Conservation (phyloP, 2,329 filamentous ascomycete species). For the Venturia oleaginea region DNA sequence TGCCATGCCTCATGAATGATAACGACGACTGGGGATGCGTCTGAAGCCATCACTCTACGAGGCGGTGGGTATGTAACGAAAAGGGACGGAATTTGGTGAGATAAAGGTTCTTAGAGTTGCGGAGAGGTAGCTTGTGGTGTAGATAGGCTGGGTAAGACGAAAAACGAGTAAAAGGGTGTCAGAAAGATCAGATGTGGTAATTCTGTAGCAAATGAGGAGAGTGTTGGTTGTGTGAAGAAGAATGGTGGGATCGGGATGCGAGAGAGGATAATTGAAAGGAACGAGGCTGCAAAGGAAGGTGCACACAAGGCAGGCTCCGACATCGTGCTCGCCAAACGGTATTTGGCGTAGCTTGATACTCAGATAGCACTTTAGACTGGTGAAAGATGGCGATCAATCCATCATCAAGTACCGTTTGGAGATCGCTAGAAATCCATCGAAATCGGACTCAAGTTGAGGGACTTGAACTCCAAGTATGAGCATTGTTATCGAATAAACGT, state of each 20-base stretch:
- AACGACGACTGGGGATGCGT: not conserved
- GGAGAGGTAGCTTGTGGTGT: not conserved
- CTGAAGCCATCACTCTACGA: not conserved
- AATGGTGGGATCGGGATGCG: not conserved
- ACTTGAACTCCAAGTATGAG: too few species aligned
- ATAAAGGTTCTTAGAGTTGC: not conserved
- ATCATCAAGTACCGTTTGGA: too few species aligned
- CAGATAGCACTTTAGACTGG: not conserved
- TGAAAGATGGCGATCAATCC: not conserved
- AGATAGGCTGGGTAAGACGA: not conserved
- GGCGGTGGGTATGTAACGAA: not conserved
- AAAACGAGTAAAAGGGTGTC: not conserved
- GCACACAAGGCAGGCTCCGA: not conserved
- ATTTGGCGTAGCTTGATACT: too few species aligned
- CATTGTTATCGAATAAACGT: too few species aligned
- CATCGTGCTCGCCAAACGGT: not conserved
- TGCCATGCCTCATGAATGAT: conserved; percentile 9
- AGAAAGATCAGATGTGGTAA: not conserved
- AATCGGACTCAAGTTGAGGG: too few species aligned
- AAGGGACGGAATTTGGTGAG: not conserved
- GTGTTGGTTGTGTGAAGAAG: not conserved
- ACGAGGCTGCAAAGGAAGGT: not conserved
- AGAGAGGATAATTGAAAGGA: not conserved
- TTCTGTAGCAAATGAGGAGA: not conserved
- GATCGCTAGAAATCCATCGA: too few species aligned